Evolutionary conservation across 1,284 basidiomycete species (phyloP).

Genomic region (Cryptococcus amylolentus): DNA sequence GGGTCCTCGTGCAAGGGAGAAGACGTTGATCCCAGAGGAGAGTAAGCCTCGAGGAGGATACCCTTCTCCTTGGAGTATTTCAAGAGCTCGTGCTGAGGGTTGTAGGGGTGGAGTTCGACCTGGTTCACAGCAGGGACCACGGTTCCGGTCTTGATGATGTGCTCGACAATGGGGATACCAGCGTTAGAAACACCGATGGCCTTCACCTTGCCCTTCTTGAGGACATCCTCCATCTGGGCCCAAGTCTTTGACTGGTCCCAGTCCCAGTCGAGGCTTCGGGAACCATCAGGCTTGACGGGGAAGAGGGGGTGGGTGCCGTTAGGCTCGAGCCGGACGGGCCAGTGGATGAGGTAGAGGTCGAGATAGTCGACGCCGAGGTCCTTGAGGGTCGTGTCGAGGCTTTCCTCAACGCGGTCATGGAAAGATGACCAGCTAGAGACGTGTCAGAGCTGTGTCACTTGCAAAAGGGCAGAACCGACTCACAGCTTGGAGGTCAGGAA

Average conservation of each 20-base stretch:
- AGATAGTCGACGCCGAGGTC: constrained; percentile 73
- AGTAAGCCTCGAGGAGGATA: constrained; percentile 76
- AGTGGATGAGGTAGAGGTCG: constrained; percentile 79
- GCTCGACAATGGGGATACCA: constrained; percentile 50
- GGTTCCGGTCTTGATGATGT: constrained; percentile 55
- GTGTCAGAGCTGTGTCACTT: constrained; percentile 41
- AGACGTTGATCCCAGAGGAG: constrained; percentile 72
- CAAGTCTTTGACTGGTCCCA: constrained; percentile 72
- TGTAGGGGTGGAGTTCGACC: constrained; percentile 66
- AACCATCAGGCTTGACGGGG: constrained; percentile 65
- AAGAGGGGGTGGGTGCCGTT: constrained; percentile 57
- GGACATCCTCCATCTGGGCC: constrained; percentile 73
- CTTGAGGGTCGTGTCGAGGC: constrained; percentile 67
- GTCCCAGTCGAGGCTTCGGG: constrained; percentile 62
- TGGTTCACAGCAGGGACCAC: constrained; percentile 65
- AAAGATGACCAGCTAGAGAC: constrained; percentile 59
- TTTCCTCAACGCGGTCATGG: constrained; percentile 60
- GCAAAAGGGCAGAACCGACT: constrained; percentile 51
- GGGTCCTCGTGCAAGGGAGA: constrained; percentile 53
- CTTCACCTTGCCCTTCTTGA: constrained; percentile 65
- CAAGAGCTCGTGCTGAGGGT: constrained; percentile 68
- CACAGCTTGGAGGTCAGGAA: constrained; percentile 61
- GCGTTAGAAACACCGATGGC: constrained; percentile 64
- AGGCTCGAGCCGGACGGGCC: constrained; percentile 73
- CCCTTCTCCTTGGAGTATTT: constrained; percentile 64